Conservation (phyloP, 2,329 filamentous ascomycete species). For the Neurospora sp. region DNA sequence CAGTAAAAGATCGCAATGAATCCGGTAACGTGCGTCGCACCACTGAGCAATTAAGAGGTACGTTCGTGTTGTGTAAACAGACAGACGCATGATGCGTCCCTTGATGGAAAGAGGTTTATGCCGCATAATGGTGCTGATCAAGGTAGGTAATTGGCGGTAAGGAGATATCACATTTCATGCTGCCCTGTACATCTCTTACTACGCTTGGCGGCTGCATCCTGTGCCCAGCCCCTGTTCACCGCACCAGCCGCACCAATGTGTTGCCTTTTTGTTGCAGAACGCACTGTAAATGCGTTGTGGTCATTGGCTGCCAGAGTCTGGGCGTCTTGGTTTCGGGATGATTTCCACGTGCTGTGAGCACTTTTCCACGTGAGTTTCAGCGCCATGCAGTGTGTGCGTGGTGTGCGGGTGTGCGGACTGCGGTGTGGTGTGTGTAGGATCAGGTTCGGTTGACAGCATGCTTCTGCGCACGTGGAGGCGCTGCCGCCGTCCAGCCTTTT, state of each 20-base stretch:
- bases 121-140: background rate
- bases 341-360: background rate
- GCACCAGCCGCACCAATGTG: background rate
- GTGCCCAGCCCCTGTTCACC: background rate
- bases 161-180: background rate
- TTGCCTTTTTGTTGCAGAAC: background rate
- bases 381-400: background rate
- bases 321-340: background rate
- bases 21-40: background rate
- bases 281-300: background rate
- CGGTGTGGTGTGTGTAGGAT: background rate
- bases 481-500: background rate
- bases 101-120: background rate
- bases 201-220: background rate
- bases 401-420: background rate
- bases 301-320: background rate
- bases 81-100: background rate
- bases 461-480: background rate
- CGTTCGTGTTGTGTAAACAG: background rate
- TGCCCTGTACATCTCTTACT: background rate
- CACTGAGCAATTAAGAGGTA: background rate
- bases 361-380: background rate
- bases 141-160: background rate
- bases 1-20: background rate
- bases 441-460: background rate